Evolutionary conservation across 2,329 filamentous ascomycete genomes (phyloP), one percentile per base, ranked within the genome.

Genomic region (Myriosclerotinia curreyana): DNA sequence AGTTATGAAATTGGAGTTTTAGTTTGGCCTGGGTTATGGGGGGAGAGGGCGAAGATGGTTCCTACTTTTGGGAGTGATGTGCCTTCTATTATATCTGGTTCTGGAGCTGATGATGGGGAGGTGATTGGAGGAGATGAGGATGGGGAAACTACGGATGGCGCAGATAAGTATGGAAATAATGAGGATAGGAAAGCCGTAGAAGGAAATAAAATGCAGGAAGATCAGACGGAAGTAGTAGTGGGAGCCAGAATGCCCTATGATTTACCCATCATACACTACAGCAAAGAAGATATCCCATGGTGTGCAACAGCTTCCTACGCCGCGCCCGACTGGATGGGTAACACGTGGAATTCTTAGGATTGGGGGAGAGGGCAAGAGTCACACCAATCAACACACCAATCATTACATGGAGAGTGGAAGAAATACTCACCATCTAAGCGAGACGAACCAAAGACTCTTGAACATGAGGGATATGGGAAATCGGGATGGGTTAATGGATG

Each of bases 1-100:
- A 95, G 90, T 38, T 96, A 88, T 79, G 92, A 96, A 74, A 83
- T 91, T 40, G 92, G 92, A 0, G 90, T 96, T 1, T 74, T 96
- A 54, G 82, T 96, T 0, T 96, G 92, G 90, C 92, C 92, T 0
- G 84, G 76, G 9, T 73, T 88, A 22, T 79, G 83, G 38, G 76
- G 77, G 67, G 36, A 74, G 74, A 0, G 9, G 31, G 64, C 69
- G 31, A 74, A 73, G 0, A 95, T 96, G 89, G 78, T 88, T 1
- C 85, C 86, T 1, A 84, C 84, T 0, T 94, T 93, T 74, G 80
- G 82, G 66, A 80, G 73, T 4, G 88, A 95, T 74, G 72, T 68
- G 28, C 85, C 87, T 15, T 31, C 9, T 31, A 3, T 42, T 2
- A 9, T 17, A 3, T 7, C 22, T 54, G 22, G 2, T 69, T 49